phyloP scores from a whole-genome alignment of 257 asterid species.

The Solanum chiquidenum region DNA sequence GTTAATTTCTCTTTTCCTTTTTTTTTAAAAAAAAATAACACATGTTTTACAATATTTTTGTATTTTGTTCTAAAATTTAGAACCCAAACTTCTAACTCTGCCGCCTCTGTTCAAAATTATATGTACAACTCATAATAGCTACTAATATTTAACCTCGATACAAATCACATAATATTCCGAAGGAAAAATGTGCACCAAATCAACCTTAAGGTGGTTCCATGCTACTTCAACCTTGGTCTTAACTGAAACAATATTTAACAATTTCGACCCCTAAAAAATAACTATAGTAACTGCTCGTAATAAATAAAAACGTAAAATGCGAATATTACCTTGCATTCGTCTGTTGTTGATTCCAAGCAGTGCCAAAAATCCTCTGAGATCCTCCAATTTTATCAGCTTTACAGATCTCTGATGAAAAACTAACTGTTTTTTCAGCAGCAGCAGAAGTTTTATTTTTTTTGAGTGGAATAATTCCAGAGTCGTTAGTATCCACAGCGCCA shows the following conservation, averaged over 20 bases:
- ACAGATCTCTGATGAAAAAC: slow-evolving; percentile 15
- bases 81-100: neutral
- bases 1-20: too few species aligned
- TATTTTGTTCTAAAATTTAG: too few species aligned
- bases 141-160: too few species aligned
- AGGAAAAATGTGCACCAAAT: neutral
- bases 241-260: neutral
- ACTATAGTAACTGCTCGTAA: neutral
- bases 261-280: neutral
- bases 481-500: slow-evolving; percentile 55
- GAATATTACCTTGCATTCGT: slow-evolving; percentile 29
- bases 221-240: neutral
- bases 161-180: too few species aligned
- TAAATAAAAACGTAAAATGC: neutral
- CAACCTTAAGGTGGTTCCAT: neutral
- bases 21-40: too few species aligned
- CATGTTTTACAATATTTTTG: too few species aligned
- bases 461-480: slow-evolving; percentile 32
- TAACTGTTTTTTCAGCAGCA: neutral
- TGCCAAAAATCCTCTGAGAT: slow-evolving; percentile 55
- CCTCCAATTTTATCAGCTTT: slow-evolving; percentile 49
- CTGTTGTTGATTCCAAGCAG: slow-evolving; percentile 39
- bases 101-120: neutral
- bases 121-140: too few species aligned
- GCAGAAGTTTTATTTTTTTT: slow-evolving; percentile 1